Base-by-base conservation (phyloP, 106 monocot genomes). In the Triglochin maritima region DNA sequence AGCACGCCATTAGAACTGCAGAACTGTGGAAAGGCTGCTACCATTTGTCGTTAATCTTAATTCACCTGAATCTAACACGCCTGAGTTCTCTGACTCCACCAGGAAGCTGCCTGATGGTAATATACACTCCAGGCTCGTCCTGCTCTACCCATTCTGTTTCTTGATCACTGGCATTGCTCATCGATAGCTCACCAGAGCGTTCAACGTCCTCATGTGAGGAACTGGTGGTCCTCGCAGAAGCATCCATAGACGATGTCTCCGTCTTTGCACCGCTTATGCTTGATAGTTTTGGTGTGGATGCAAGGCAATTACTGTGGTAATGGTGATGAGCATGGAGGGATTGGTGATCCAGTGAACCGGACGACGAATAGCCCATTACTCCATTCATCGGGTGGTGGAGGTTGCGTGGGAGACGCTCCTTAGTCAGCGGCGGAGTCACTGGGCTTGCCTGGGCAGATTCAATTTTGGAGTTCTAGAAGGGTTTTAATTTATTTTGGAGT, bases 111-210 rank as follows among this genome's bases (percentile, higher is more conserved):
- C 98, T 74, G 62, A 98, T 82, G 50, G 98, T 98, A 55, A 98
- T 91, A 64, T 91, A 98, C 8, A 98, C 98, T 13, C 98, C 98
- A 16, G 91, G 98, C 65, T 92, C 84, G 55, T 98, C 98, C 78
- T 98, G 83, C 77, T 98, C 98, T 44, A 98, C 88, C 98, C 98
- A 98, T 69, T 98, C 98, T 3, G 77, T 81, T 71, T 98, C 92
- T 64, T 77, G 88, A 9, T 98, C 98, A 45, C 98, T 88, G 44
- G 98, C 88, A 72, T 88, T 86, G 80, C 91, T 92, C 15, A 86
- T 53, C 0, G 90, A 91, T 46, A 84, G 77, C 60, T 90, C 91
- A 9, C 82, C 85, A 5, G 88, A 96, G 6, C 70, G 76, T 62
- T 82, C 85, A 11, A 81, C 62, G 11, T 62, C 91, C 50, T 74